Evolutionary conservation across 1,284 basidiomycete species (phyloP).

Genomic region (Fomitopsis pinicola): DNA sequence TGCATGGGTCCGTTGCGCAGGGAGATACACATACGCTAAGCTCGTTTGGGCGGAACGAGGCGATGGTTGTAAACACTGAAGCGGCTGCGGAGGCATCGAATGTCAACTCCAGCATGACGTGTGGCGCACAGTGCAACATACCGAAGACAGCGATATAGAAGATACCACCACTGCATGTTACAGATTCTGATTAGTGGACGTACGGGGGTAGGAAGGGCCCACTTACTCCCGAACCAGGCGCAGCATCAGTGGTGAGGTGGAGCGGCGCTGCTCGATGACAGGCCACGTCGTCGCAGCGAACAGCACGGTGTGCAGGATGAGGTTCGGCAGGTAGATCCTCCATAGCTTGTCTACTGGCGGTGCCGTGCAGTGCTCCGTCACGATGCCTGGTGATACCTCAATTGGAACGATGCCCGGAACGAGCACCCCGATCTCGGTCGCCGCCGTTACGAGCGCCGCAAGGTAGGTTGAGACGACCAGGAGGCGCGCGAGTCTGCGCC

Average conservation of each 20-base stretch:
- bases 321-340: conserved; percentile 19
- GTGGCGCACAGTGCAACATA: conserved; percentile 3
- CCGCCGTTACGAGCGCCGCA: conserved; percentile 4
- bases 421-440: conserved; percentile 9
- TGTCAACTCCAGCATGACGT: background rate
- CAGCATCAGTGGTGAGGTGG: conserved; percentile 13
- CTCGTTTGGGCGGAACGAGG: conserved; percentile 8
- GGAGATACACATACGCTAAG: conserved; percentile 9
- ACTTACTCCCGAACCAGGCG: conserved; percentile 24
- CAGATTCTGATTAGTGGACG: background rate
- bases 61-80: conserved; percentile 16
- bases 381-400: conserved; percentile 7
- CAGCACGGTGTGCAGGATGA: conserved; percentile 20
- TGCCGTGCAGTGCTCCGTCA: conserved; percentile 14
- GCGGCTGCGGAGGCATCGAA: conserved; percentile 4
- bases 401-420: conserved; percentile 14
- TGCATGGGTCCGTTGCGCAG: background rate
- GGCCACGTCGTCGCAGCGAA: conserved; percentile 21
- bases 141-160: conserved; percentile 22
- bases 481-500: conserved; percentile 7
- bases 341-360: conserved; percentile 17
- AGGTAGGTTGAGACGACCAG: conserved; percentile 14
- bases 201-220: background rate
- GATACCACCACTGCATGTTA: conserved; percentile 19
- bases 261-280: conserved; percentile 10